A percentile compares a stretch with the other conserved stretches of the same genome.
Evolutionary conservation across 495 filamentous ascomycete species (phyloP).

Genomic region (Bombardia bombarda): DNA sequence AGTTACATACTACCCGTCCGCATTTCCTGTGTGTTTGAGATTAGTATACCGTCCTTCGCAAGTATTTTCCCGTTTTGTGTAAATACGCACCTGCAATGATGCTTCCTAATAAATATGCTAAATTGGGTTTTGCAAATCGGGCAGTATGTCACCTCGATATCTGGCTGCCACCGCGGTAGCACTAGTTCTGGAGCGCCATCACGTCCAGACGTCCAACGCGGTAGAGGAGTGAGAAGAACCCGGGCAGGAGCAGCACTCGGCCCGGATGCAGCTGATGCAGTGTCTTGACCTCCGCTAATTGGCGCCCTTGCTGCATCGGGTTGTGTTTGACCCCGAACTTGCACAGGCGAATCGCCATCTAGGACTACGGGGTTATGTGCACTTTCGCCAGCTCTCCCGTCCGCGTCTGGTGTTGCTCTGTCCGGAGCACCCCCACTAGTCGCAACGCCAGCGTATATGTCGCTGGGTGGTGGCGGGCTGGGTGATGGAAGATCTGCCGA

Average conservation of each 20-base stretch:
- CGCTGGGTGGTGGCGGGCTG: neutral
- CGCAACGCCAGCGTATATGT: no score
- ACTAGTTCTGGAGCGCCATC: conserved; percentile 23
- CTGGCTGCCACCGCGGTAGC: conserved; percentile 79
- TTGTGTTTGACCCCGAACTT: no score
- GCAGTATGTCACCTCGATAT: conserved; percentile 67
- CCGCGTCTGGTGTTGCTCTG: neutral
- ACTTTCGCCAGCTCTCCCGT: neutral
- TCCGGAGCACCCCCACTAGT: no score
- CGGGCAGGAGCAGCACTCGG: neutral
- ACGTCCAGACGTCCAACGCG: neutral
- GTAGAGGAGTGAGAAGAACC: neutral
- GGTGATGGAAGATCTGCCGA: neutral
- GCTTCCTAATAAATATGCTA: conserved; percentile 80
- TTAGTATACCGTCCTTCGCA: no score
- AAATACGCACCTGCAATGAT: conserved; percentile 67
- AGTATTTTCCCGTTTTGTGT: neutral
- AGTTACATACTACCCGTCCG: conserved; percentile 83
- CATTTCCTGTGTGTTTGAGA: conserved; percentile 58
- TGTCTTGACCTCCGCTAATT: neutral
- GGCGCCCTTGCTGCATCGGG: no score
- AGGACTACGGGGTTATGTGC: no score
- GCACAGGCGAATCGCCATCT: no score
- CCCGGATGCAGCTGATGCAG: neutral
- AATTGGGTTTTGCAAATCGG: conserved; percentile 75